Base-by-base conservation (phyloP, 1,284 basidiomycete genomes). In the Albatrellus sp. region DNA sequence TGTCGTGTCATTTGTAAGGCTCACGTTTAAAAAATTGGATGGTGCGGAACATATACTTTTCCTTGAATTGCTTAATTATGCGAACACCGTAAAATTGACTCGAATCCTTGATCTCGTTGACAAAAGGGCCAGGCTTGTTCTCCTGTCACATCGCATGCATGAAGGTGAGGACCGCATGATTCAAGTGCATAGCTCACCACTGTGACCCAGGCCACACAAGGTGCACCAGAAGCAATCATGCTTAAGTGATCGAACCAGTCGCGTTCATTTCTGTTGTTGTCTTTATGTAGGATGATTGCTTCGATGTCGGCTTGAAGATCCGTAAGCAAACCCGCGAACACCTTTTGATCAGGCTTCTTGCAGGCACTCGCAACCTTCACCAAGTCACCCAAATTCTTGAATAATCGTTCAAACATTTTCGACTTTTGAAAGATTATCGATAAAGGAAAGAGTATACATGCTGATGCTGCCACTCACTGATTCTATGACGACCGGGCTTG, bases 1-100 rank as follows among this genome's bases (percentile, higher is more conserved):
- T 96, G 53, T 32, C 32, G 24, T 28, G 33, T 42, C 43, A 50
- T 42, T 37, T 29, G 33, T 30, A 8, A 24, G 24, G 24, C 24
- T 24, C 24, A 24, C 24, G n/a, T 32, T 24, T 24, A 24, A 43
- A 3, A 28, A n/a, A 31, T 31, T 40, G 19, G n/a, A 46, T 33
- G 34, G 19, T 24, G 17, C 8, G n/a, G 4, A 17, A 35, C 13
- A 57, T 84, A 50, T 49, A 90, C 90, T 86, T 88, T 11, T 92
- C 88, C 63, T 91, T 98, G 72, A 74, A 88, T 53, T 94, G 90
- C 64, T 94, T 93, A 63, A 94, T 81, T 40, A 98, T 77, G 46
- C 85, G 79, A 60, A 97, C 91, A 11, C 82, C 81, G 62, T 92
- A 98, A 66, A 93, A 98, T 57, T 83, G 75, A 5, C 86, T 77